Evolutionary conservation across 2,329 filamentous ascomycete genomes (phyloP), one percentile per base, ranked within the genome.

Genomic region (Exophiala oligosperma): DNA sequence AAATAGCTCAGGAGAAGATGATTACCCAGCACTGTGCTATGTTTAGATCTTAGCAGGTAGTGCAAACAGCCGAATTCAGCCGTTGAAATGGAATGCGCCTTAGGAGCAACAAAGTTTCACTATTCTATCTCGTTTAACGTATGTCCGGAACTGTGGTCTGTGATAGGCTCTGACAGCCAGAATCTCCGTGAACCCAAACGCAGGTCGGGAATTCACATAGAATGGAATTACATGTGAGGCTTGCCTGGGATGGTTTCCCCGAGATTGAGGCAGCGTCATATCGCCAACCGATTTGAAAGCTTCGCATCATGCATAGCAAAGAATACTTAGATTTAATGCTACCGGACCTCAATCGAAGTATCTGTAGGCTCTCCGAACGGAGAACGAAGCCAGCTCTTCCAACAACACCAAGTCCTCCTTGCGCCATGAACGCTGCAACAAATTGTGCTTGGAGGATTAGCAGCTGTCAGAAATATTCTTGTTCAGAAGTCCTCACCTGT

Each of bases 401-500:
- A 46, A 46, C 47, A 49, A 49, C 24, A n/a, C 26, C 47, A 49
- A 37, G 26, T 49, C 47, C 11, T 32, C 47, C 21, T 49, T 49
- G 47, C 47, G 47, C 47, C 47, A 49, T n/a, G 47, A 14, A 8
- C 26, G 47, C 26, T 49, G 11, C 26, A 49, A 37, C 26, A 49
- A 49, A 32, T 6, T 14, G 26, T 49, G 47, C 47, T 49, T 21
- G 3, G 21, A 46, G 26, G 17, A 17, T 32, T 8, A 37, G 26
- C 47, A 14, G 4, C 26, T 49, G 23, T 8, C 5, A 14, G 11
- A 32, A 3, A n/a, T 14, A 17, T 37, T 32, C 3, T 12, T 17
- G 1, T 17, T 17, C 17, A 17, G 3, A 29, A 3, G 24, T 35
- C 12, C 26, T 49, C 21, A 49, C 47, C 47, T 49, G 47, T 37